A percentile compares a stretch with the other conserved stretches of the same genome.
Conservation (phyloP, 1,284 basidiomycete species). For the Entoloma clypeatum region DNA sequence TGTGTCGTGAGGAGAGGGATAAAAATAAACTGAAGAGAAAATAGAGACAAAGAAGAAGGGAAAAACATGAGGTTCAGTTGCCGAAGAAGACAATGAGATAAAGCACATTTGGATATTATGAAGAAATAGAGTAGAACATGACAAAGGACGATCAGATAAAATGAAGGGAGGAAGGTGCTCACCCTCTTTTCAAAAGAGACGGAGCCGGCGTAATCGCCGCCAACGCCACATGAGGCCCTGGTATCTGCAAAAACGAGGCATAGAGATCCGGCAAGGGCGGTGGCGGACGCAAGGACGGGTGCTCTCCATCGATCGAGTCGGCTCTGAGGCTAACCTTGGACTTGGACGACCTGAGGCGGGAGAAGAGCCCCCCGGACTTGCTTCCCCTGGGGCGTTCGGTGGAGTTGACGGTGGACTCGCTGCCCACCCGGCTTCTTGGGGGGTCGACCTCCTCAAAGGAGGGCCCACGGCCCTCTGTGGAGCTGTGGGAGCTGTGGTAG, state of each 20-base stretch:
- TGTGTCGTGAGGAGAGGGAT: neutral
- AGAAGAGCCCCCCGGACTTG: constrained; percentile 35
- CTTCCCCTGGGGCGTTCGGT: constrained; percentile 33
- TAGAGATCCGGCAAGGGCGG: constrained; percentile 25
- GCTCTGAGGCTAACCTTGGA: constrained; percentile 29
- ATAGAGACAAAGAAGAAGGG: too few relatives aligned
- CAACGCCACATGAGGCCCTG: constrained; percentile 7
- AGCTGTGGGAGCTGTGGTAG: constrained; percentile 34
- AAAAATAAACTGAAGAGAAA: too few relatives aligned
- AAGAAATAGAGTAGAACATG: too few relatives aligned
- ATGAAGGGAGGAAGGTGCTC: too few relatives aligned
- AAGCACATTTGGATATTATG: too few relatives aligned
- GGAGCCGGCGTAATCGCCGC: constrained; percentile 13
- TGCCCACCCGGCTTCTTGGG: constrained; percentile 25
- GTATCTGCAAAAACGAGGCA: constrained; percentile 13
- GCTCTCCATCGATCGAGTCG: constrained; percentile 25
- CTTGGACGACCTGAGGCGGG: constrained; percentile 27
- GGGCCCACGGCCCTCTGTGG: constrained; percentile 28
- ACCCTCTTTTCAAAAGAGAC: constrained; percentile 18
- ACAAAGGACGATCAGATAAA: too few relatives aligned
- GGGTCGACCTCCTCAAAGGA: constrained; percentile 33
- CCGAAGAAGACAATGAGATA: too few relatives aligned
- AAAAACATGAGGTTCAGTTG: too few relatives aligned
- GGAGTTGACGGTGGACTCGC: constrained; percentile 27
- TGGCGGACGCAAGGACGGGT: constrained; percentile 29